Evolutionary conservation across 176 grass and related monocot genomes (phyloP).

Genomic region (Hordeum marinum): DNA sequence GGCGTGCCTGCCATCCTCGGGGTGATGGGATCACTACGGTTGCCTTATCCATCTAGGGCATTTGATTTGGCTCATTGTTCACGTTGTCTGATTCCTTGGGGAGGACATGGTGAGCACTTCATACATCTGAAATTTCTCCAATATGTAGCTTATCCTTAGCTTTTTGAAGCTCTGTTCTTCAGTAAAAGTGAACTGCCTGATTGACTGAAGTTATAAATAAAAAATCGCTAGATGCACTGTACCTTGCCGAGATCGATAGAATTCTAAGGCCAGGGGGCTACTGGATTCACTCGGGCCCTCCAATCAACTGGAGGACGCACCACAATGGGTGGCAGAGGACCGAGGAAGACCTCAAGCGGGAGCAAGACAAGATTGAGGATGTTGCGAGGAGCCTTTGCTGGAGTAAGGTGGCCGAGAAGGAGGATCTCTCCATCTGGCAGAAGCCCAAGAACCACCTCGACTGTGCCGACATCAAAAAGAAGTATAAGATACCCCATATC

Average conservation of each 20-base stretch:
- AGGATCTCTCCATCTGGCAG: conserved; percentile 86
- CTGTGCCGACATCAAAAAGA: conserved; percentile 53
- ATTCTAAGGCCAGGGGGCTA: conserved; percentile 93
- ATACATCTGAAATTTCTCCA: background rate
- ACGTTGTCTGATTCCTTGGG: conserved; percentile 86
- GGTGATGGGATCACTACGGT: conserved; percentile 73
- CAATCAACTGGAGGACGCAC: conserved; percentile 90
- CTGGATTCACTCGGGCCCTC: conserved; percentile 87
- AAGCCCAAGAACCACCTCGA: conserved; percentile 89
- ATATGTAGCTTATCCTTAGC: background rate
- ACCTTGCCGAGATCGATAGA: conserved; percentile 82
- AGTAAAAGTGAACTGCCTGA: background rate
- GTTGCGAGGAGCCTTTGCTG: conserved; percentile 75
- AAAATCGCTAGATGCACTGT: conserved; percentile 68
- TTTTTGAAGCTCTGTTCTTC: conserved; percentile 15
- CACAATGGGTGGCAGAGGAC: conserved; percentile 75
- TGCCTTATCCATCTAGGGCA: conserved; percentile 91
- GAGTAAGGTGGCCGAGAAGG: conserved; percentile 79
- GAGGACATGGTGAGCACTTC: conserved; percentile 49
- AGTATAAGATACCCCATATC: conserved; percentile 64
- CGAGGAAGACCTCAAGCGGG: conserved; percentile 72
- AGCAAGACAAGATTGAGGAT: conserved; percentile 86
- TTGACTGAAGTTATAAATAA: background rate
- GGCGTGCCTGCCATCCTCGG: conserved; percentile 94
- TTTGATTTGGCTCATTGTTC: conserved; percentile 98